Percentiles rank a stretch among this genome's conserved stretches.
phyloP scores from a whole-genome alignment of 345 rosid genomes.

The Clarkia xantiana region DNA sequence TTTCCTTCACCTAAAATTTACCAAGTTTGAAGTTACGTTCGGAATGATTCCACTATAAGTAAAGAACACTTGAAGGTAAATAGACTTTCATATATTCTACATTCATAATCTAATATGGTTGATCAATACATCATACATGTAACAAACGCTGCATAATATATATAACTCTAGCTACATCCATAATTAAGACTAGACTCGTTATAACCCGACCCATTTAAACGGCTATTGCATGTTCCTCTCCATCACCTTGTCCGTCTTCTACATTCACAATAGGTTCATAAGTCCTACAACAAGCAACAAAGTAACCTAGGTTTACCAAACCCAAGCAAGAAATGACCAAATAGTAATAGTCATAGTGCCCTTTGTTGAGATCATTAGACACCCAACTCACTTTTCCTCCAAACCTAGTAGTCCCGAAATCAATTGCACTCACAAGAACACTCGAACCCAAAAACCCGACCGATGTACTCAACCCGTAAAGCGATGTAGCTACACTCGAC shows the following conservation, averaged over 20 bases:
- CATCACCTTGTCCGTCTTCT: no score
- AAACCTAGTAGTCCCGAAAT: constrained; percentile 32
- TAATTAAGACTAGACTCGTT: no score
- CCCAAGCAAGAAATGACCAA: constrained; percentile 51
- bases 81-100: background rate
- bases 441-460: constrained; percentile 52
- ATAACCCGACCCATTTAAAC: no score
- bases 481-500: constrained; percentile 55
- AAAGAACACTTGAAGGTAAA: background rate
- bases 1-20: no score
- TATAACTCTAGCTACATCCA: no score
- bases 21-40: no score
- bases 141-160: no score
- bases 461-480: constrained; percentile 46
- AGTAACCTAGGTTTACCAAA: constrained; percentile 44
- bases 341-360: constrained; percentile 64
- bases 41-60: no score
- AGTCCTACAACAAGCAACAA: constrained; percentile 47
- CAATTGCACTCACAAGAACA: constrained; percentile 25
- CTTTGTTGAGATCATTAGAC: constrained; percentile 47
- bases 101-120: background rate
- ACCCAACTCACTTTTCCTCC: constrained; percentile 59
- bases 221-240: no score
- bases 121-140: no score
- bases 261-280: constrained; percentile 32